Percentiles rank a stretch among this genome's conserved stretches.
Evolutionary conservation across 2,329 filamentous ascomycete genomes (phyloP).

Genomic region (Ophiosphaerella herpotricha): DNA sequence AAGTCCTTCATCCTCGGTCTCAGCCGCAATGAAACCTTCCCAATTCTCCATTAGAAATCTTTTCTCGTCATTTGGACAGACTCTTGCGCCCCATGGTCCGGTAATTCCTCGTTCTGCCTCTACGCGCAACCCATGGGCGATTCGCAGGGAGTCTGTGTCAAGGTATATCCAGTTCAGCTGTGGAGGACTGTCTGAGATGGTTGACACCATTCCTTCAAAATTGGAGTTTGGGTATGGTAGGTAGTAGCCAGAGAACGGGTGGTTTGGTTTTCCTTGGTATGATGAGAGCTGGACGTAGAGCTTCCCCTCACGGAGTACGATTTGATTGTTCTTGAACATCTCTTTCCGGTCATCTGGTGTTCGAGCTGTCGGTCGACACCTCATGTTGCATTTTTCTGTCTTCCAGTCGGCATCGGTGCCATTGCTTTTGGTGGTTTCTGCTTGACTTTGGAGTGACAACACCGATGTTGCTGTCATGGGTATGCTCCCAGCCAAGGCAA

Average conservation of each 20-base stretch:
- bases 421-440: conserved; percentile 20
- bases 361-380: conserved; percentile 18
- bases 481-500: conserved; percentile 19
- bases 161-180: conserved; percentile 71
- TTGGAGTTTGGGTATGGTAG: conserved; percentile 53
- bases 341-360: conserved; percentile 23
- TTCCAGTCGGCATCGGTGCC: conserved; percentile 22
- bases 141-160: conserved; percentile 54
- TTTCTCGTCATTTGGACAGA: conserved; percentile 69
- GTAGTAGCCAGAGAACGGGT: conserved; percentile 56
- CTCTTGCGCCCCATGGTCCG: conserved; percentile 59
- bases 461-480: conserved; percentile 26
- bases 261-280: conserved; percentile 26
- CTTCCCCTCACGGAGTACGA: conserved; percentile 21
- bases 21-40: conserved; percentile 61
- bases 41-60: conserved; percentile 58
- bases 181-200: conserved; percentile 58
- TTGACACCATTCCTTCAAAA: conserved; percentile 52
- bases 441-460: conserved; percentile 23
- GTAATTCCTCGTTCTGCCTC: conserved; percentile 61
- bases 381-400: conserved; percentile 25
- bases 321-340: conserved; percentile 16
- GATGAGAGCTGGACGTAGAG: conserved; percentile 25
- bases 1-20: conserved; percentile 50
- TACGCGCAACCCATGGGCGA: conserved; percentile 59